Base-by-base conservation (phyloP, 805 yeast genomes). In the Saccharomycodes ludwigii region DNA sequence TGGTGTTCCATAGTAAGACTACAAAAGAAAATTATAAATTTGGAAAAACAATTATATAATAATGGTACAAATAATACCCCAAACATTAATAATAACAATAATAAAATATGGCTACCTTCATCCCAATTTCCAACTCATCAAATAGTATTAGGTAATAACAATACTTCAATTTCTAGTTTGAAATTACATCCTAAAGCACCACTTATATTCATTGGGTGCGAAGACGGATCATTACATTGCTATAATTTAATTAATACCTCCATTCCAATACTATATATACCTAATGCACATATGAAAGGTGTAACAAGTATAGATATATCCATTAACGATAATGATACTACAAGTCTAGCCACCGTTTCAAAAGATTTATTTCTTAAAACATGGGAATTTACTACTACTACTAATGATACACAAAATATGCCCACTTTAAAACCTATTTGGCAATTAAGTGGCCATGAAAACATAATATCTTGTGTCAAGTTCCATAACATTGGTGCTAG, bases 1-100 rank as follows among this genome's bases (percentile, higher is more conserved):
- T 86, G 96, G 96, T 65, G 77, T 1, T 76, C 94, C 0, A 88
- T 86, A 4, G 64, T 83, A 20, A 61, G 94, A 28, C 61, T 88
- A 19, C 95, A 88, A 54, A 69, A 74, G 39, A 68, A 71, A 44
- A 75, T 77, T 26, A 58, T 77, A 35, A 88, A 76, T 31, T 54
- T 84, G 27, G 94, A 86, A 46, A 55, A 65, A 13, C 76, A n/a
- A n/a, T n/a, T n/a, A n/a, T n/a, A n/a, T n/a, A n/a, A n/a, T n/a
- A n/a, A n/a, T n/a, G n/a, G n/a, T n/a, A n/a, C n/a, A n/a, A n/a
- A n/a, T n/a, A n/a, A n/a, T n/a, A n/a, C n/a, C n/a, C n/a, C n/a
- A n/a, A n/a, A n/a, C n/a, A n/a, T 38, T 56, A 10, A 48, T 23
- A 33, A 38, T 22, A 28, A 42, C 22, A 21, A 35, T 3, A 43